Evolutionary conservation across 192 early-diverging fungal species (phyloP).

Genomic region (Helicostylum pulchrum): DNA sequence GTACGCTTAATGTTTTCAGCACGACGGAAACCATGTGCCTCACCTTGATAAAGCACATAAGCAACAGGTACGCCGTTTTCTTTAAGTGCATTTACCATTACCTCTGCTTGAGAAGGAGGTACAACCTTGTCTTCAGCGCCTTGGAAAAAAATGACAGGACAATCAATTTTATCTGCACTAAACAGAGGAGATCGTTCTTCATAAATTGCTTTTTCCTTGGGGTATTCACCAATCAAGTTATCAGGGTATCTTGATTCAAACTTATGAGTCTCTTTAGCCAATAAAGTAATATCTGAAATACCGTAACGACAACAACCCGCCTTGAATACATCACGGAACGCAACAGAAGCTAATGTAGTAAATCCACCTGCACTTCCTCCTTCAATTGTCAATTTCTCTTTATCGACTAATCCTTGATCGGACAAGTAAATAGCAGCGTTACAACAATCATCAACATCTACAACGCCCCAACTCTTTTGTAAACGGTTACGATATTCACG

Average conservation of each 20-base stretch:
- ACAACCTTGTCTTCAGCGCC: conserved; percentile 74
- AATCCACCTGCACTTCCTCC: conserved; percentile 72
- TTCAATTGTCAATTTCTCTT: conserved; percentile 57
- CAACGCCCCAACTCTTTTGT: conserved; percentile 65
- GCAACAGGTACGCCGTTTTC: conserved; percentile 57
- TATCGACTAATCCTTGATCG: conserved; percentile 53
- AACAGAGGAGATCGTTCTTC: conserved; percentile 61
- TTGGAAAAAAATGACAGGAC: conserved; percentile 71
- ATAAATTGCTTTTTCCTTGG: conserved; percentile 53
- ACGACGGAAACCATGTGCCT: conserved; percentile 68
- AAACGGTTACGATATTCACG: conserved; percentile 72
- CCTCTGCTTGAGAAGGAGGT: conserved; percentile 69
- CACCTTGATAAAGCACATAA: conserved; percentile 61
- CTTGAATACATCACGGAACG: conserved; percentile 73
- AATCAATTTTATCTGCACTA: conserved; percentile 53
- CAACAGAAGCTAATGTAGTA: conserved; percentile 59
- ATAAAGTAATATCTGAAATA: conserved; percentile 62
- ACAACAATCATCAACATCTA: conserved; percentile 78
- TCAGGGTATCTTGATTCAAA: conserved; percentile 68
- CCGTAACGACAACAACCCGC: conserved; percentile 70
- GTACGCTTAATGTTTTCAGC: conserved; percentile 62
- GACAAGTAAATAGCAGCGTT: conserved; percentile 64
- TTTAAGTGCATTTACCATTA: conserved; percentile 68
- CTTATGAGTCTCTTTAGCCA: conserved; percentile 78
- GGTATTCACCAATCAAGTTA: conserved; percentile 60